Evolutionary conservation across 116 monocot genomes (phyloP).

Genomic region (Zostera marina): DNA sequence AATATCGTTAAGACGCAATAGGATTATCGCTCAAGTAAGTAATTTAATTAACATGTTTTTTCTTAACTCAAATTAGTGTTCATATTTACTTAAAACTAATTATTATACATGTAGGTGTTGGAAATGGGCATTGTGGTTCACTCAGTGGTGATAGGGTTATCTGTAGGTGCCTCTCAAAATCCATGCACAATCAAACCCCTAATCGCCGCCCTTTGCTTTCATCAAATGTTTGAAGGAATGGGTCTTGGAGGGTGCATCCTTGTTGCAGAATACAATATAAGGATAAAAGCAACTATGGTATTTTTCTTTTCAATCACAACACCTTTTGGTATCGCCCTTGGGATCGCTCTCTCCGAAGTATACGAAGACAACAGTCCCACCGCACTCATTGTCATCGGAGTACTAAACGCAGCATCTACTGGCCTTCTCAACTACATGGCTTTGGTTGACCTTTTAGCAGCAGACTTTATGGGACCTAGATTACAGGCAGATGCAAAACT

Average conservation of each 20-base stretch:
- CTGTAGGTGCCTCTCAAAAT: conserved; percentile 29
- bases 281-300: conserved; percentile 14
- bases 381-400: conserved; percentile 36
- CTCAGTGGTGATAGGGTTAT: conserved; percentile 41
- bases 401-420: conserved; percentile 38
- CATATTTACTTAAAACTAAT: too few relatives aligned
- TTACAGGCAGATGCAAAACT: conserved; percentile 25
- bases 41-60: too few relatives aligned
- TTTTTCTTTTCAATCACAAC: conserved; percentile 53
- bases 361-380: conserved; percentile 40
- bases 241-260: conserved; percentile 16
- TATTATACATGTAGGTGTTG: conserved; percentile 16
- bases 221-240: conserved; percentile 15
- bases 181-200: conserved; percentile 39
- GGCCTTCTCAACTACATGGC: conserved; percentile 48
- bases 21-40: conserved; percentile 4
- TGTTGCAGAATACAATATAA: conserved; percentile 5
- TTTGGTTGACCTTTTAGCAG: conserved; percentile 31
- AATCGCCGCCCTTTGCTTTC: conserved; percentile 28
- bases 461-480: conserved; percentile 34
- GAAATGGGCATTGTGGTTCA: conserved; percentile 45
- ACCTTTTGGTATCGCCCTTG: conserved; percentile 38
- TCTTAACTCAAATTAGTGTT: too few relatives aligned
- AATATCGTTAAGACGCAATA: background rate
- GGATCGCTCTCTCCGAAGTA: conserved; percentile 28